Evolutionary conservation across 2,329 filamentous ascomycete species (phyloP).

Genomic region (Colletotrichum horii): DNA sequence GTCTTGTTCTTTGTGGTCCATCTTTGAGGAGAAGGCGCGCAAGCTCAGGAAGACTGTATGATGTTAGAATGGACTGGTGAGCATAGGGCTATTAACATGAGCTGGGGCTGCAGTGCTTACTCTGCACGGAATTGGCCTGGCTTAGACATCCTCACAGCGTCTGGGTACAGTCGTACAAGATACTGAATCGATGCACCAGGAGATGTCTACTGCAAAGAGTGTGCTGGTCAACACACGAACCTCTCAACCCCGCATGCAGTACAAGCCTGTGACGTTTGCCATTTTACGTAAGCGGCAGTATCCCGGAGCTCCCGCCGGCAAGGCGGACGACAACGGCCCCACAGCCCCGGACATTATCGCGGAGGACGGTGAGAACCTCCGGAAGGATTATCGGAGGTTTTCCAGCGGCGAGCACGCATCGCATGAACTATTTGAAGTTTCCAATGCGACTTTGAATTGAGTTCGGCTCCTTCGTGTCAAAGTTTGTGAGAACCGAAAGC

Average conservation of each 20-base stretch:
- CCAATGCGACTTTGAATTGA: fast-evolving
- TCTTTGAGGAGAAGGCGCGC: conserved; percentile 29
- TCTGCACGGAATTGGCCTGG: conserved; percentile 17
- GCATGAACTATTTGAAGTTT: not conserved
- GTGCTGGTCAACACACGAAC: not conserved
- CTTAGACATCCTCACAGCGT: not conserved
- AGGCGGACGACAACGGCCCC: not conserved
- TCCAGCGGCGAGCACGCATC: not conserved
- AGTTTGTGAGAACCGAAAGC: not conserved
- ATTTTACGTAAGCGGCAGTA: conserved; percentile 8
- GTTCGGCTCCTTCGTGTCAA: no score
- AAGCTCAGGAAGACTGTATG: conserved; percentile 30
- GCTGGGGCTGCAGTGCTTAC: not conserved
- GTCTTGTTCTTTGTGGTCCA: conserved; percentile 26
- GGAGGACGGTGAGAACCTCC: not conserved
- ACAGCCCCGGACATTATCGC: not conserved
- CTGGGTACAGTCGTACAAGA: not conserved
- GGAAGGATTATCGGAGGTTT: not conserved
- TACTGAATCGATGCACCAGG: not conserved
- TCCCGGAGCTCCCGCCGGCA: not conserved
- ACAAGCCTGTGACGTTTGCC: not conserved
- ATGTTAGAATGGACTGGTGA: not conserved
- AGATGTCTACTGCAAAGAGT: not conserved
- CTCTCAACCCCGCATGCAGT: not conserved
- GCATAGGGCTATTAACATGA: not conserved